Evolutionary conservation across 2,329 filamentous ascomycete genomes (phyloP).

Genomic region (Fusarium denticulatum): DNA sequence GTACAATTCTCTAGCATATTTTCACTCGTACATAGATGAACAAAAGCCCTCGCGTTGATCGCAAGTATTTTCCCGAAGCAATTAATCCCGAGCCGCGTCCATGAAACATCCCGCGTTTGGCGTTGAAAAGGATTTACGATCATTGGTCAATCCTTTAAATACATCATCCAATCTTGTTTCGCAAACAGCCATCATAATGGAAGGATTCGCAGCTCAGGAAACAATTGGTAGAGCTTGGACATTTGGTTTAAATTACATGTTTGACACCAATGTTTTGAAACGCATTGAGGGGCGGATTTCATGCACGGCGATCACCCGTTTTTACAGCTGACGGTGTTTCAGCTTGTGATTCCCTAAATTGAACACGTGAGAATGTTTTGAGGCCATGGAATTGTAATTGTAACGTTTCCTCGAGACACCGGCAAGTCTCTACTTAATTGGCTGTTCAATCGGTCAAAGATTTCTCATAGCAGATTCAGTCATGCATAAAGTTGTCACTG

Average conservation of each 20-base stretch:
- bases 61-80: neutral
- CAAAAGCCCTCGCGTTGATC: neutral
- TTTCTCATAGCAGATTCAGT: neutral
- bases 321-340: neutral
- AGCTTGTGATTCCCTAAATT: neutral
- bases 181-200: neutral
- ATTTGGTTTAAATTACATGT: slow-evolving; percentile 3
- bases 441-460: too few species aligned
- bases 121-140: neutral
- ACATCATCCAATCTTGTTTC: neutral
- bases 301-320: slow-evolving; percentile 21
- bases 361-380: neutral
- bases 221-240: neutral
- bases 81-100: neutral
- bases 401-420: neutral
- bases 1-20: neutral
- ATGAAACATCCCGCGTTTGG: slow-evolving; percentile 1
- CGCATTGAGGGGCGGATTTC: slow-evolving; percentile 1
- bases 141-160: neutral
- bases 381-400: neutral
- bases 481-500: neutral
- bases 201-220: neutral
- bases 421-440: too few species aligned
- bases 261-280: slow-evolving; percentile 11
- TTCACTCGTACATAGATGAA: neutral